These are phyloP conservation scores for Juncus effusus DNA, from an alignment of 176 grass and related monocot genomes.

Conservation along the genomic window DNA sequence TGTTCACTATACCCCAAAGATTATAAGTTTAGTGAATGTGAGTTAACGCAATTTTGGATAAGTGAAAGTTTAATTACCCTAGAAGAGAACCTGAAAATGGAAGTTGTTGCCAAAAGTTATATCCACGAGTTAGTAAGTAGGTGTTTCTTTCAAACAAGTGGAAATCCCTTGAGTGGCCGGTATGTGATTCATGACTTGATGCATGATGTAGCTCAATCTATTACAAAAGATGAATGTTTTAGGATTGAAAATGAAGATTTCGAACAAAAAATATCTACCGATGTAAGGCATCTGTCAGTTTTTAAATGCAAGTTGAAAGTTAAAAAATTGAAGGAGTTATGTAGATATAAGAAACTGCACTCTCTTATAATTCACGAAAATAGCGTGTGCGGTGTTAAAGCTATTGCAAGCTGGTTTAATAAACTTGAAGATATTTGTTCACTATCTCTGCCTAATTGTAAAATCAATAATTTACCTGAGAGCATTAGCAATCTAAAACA, in stretches of 20 bases:
- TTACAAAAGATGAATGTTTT: conserved; percentile 25
- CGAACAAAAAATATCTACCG: not conserved
- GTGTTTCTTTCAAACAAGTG: not conserved
- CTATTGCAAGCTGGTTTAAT: not conserved
- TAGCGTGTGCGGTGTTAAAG: not conserved
- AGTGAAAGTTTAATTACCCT: not conserved
- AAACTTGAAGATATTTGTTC: not conserved
- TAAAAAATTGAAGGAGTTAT: not conserved
- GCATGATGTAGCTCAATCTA: conserved; percentile 32
- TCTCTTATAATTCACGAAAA: not conserved
- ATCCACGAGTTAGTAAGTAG: not conserved
- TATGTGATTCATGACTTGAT: conserved; percentile 44
- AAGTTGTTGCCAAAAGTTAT: conserved; percentile 5
- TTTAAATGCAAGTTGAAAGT: not conserved
- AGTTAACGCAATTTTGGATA: conserved; percentile 4
- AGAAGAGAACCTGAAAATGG: not conserved
- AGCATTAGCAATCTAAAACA: conserved; percentile 18
- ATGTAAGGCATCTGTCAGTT: conserved; percentile 1
- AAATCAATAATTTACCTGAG: conserved; percentile 5
- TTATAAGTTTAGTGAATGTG: not conserved
- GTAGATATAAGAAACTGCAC: conserved; percentile 8
- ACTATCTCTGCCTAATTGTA: not conserved
- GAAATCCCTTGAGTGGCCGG: not conserved
- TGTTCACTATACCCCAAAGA: conserved; percentile 40
- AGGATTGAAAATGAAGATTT: not conserved